phyloP scores from a whole-genome alignment of 768 basidiomycete species.

The Tricholoma sp. region DNA sequence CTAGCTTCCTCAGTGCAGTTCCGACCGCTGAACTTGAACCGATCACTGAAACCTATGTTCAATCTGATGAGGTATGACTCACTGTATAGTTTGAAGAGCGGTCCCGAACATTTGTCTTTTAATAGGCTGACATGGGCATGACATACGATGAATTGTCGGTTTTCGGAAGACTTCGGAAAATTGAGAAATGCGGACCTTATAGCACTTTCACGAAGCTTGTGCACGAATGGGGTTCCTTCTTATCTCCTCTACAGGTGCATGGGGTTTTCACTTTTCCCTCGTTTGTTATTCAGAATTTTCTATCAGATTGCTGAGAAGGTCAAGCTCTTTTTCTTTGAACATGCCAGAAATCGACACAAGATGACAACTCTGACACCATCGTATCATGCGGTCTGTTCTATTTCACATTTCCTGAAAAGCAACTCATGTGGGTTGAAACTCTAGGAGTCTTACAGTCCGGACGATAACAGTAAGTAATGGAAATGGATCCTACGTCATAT shows the following conservation, averaged over 20 bases:
- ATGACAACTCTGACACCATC: slow-evolving; percentile 95
- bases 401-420: neutral
- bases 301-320: slow-evolving; percentile 94
- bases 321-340: slow-evolving; percentile 94
- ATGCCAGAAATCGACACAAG: slow-evolving; percentile 96
- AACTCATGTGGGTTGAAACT: neutral
- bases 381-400: slow-evolving; percentile 78
- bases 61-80: slow-evolving; percentile 80
- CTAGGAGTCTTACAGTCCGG: slow-evolving; percentile 93
- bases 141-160: slow-evolving; percentile 95
- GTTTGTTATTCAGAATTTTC: neutral
- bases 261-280: neutral
- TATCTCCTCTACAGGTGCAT: slow-evolving; percentile 79
- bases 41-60: slow-evolving; percentile 89
- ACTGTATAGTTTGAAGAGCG: neutral
- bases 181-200: slow-evolving; percentile 97
- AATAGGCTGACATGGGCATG: slow-evolving; percentile 97
- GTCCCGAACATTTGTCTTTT: slow-evolving; percentile 4
- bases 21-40: slow-evolving; percentile 98
- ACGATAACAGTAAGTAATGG: slow-evolving; percentile 77
- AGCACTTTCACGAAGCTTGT: slow-evolving; percentile 95
- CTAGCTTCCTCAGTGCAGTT: slow-evolving; percentile 84
- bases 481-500: slow-evolving; percentile 2
- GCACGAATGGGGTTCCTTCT: slow-evolving; percentile 84
- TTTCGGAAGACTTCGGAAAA: slow-evolving; percentile 89